These are phyloP conservation scores for Houttuynia cordata DNA, from an alignment of 164 flowering plant species.

Conservation along the genomic window DNA sequence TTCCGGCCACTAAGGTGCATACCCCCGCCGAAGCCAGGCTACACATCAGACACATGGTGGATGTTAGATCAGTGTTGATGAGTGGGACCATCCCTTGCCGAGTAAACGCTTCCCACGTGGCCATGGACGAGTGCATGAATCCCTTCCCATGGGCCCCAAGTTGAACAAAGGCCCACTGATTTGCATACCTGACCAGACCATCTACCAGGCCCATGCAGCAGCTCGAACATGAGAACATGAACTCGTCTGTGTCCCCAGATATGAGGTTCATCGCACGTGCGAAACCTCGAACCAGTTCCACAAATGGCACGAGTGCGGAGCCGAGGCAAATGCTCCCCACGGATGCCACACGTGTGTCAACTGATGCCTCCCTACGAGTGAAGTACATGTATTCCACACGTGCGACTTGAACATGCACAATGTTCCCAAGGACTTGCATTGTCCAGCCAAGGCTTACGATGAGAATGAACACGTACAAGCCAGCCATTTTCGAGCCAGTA, in stretches of 20 bases:
- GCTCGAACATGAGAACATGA: slow-evolving; percentile 53
- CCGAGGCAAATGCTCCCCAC: slow-evolving; percentile 39
- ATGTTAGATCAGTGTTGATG: slow-evolving; percentile 56
- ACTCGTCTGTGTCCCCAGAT: slow-evolving; percentile 51
- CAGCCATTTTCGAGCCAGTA: slow-evolving; percentile 9
- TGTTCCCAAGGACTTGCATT: slow-evolving; percentile 36
- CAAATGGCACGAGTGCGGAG: slow-evolving; percentile 34
- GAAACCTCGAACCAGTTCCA: slow-evolving; percentile 25
- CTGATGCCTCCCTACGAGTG: slow-evolving; percentile 9
- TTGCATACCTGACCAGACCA: slow-evolving; percentile 25
- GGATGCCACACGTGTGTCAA: slow-evolving; percentile 11
- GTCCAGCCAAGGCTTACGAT: slow-evolving; percentile 42
- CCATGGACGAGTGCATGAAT: slow-evolving; percentile 41
- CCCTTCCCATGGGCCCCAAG: slow-evolving; percentile 46
- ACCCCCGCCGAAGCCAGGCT: slow-evolving; percentile 40
- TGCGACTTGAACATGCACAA: slow-evolving; percentile 24
- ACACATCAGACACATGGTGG: slow-evolving; percentile 50
- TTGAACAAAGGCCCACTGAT: slow-evolving; percentile 64
- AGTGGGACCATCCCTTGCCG: slow-evolving; percentile 26
- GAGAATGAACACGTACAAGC: slow-evolving; percentile 25
- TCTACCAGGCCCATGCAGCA: slow-evolving; percentile 39
- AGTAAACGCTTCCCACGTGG: slow-evolving; percentile 48
- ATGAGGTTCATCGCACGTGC: slow-evolving; percentile 30
- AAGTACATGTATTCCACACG: slow-evolving; percentile 24
- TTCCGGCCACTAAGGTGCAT: slow-evolving; percentile 31